Evolutionary conservation across 2,329 filamentous ascomycete genomes (phyloP).

Genomic region (Botryosphaeria dothidea): DNA sequence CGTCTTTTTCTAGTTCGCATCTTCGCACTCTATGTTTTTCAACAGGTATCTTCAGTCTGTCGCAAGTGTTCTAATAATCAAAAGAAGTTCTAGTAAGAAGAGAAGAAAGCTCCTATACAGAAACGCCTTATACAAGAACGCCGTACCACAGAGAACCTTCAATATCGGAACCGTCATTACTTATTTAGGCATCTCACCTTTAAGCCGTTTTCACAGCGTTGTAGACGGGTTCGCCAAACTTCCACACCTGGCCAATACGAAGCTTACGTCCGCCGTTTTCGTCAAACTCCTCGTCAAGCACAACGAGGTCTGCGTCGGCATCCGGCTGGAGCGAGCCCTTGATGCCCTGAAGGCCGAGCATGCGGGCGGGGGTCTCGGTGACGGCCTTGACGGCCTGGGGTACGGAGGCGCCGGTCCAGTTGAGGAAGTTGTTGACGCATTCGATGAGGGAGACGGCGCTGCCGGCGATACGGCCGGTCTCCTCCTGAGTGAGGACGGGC

Average conservation of each 20-base stretch:
- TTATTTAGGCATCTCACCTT: background rate
- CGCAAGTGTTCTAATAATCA: too few species aligned
- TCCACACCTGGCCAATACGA: conserved; percentile 76
- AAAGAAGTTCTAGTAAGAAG: too few species aligned
- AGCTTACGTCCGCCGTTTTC: conserved; percentile 53
- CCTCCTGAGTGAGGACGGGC: conserved; percentile 71
- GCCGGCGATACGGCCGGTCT: conserved; percentile 59
- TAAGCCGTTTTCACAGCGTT: background rate
- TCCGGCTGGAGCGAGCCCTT: conserved; percentile 61
- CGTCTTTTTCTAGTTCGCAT: too few species aligned
- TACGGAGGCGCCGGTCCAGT: conserved; percentile 69
- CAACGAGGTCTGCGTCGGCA: conserved; percentile 60
- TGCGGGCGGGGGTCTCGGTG: conserved; percentile 73
- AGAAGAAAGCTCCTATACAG: too few species aligned
- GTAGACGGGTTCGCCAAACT: conserved; percentile 58
- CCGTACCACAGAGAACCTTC: background rate
- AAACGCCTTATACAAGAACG: too few species aligned
- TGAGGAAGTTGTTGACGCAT: conserved; percentile 79
- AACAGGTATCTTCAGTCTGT: too few species aligned
- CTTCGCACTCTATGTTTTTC: too few species aligned
- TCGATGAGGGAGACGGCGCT: conserved; percentile 74
- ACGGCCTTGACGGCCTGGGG: conserved; percentile 71
- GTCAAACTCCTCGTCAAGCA: conserved; percentile 60
- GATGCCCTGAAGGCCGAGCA: conserved; percentile 66
- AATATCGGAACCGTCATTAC: background rate